Percentiles rank a stretch among this genome's conserved stretches.
Conservation (phyloP, 345 rosid genomes). For the Citrus maxima region DNA sequence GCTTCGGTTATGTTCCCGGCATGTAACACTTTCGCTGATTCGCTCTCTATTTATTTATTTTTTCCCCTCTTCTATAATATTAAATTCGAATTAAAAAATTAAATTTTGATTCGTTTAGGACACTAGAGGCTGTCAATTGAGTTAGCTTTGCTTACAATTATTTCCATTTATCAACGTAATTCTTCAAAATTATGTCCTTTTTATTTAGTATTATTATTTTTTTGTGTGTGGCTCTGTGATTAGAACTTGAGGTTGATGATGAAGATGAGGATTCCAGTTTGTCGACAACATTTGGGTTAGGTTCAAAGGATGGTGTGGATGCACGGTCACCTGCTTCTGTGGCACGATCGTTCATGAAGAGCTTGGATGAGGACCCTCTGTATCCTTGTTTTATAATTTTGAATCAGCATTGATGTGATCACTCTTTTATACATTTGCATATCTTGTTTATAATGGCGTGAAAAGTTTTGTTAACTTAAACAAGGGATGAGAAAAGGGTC, state of each 20-base stretch:
- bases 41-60: not conserved
- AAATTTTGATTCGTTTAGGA: too few relatives aligned
- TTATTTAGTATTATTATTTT: not conserved
- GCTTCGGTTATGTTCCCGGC: conserved; percentile 51
- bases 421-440: not conserved
- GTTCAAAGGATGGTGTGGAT: conserved; percentile 28
- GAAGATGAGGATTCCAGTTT: conserved; percentile 21
- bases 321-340: conserved; percentile 18
- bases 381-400: conserved; percentile 46
- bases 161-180: not conserved
- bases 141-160: too few relatives aligned
- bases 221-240: not conserved
- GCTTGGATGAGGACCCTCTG: conserved; percentile 65
- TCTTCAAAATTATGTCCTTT: not conserved
- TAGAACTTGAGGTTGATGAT: conserved; percentile 41
- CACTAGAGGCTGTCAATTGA: too few relatives aligned
- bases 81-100: not conserved
- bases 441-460: not conserved
- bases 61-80: too few relatives aligned
- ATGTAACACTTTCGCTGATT: not conserved
- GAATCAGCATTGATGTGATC: not conserved
- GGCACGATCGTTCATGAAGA: conserved; percentile 29
- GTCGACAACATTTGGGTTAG: conserved; percentile 7
- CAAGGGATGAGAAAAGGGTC: too few relatives aligned
- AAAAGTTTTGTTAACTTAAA: not conserved